These are phyloP conservation scores for Boletus subparvulus DNA, from an alignment of 768 basidiomycete genomes.

Conservation along the genomic window DNA sequence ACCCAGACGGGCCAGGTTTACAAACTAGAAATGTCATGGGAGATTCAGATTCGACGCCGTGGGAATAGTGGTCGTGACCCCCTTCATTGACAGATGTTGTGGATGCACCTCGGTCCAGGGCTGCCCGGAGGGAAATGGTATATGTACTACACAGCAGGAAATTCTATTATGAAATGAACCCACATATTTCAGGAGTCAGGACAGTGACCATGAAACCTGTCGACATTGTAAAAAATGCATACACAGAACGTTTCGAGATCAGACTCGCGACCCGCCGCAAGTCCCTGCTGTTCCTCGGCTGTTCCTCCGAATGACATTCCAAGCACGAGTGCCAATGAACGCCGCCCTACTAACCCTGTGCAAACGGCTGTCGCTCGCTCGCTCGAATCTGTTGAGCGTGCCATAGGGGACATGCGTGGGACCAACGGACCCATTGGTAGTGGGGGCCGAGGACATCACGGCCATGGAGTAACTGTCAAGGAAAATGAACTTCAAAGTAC, in stretches of 20 bases:
- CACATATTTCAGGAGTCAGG: too few species aligned
- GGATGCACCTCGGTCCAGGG: too few species aligned
- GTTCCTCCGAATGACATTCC: conserved; percentile 27
- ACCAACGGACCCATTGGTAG: conserved; percentile 37
- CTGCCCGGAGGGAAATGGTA: too few species aligned
- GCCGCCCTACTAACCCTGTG: conserved; percentile 49
- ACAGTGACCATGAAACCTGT: too few species aligned
- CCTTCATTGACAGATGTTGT: too few species aligned
- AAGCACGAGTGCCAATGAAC: conserved; percentile 26
- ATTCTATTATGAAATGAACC: too few species aligned
- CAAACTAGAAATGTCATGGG: too few species aligned
- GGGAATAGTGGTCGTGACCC: too few species aligned
- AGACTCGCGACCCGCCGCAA: conserved; percentile 6
- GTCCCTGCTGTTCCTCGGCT: conserved; percentile 8
- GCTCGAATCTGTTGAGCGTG: conserved; percentile 67
- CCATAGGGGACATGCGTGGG: conserved; percentile 50
- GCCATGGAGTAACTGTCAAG: conserved; percentile 30
- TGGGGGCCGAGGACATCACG: conserved; percentile 37
- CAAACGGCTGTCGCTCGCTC: conserved; percentile 73
- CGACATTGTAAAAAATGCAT: too few species aligned
- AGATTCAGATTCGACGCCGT: too few species aligned
- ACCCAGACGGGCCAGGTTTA: too few species aligned
- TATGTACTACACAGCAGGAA: too few species aligned
- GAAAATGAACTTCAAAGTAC: conserved; percentile 51
- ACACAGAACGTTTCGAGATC: conserved; percentile 2